Conservation (phyloP, 2,329 filamentous ascomycete species). For the Fusarium tjaetaba region DNA sequence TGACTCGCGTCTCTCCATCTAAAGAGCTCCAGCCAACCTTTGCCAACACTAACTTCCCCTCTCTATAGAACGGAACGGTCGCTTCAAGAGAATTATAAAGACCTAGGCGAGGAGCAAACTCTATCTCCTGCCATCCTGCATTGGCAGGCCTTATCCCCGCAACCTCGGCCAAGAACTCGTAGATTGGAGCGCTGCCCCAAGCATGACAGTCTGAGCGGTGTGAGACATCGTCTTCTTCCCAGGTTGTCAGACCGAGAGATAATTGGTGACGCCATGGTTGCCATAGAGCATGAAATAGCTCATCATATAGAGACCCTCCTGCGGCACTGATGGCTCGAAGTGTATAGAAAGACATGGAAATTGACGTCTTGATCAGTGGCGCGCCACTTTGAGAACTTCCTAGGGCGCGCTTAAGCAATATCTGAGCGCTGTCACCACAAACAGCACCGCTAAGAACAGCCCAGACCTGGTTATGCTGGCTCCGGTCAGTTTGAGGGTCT, state of each 20-base stretch:
- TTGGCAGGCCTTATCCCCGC: not conserved
- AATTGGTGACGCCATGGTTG: not conserved
- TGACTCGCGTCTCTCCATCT: not conserved
- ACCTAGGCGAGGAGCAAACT: not conserved
- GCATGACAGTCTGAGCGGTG: not conserved
- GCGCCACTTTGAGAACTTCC: rapidly evolving
- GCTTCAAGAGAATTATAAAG: not conserved
- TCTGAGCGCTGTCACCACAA: not conserved
- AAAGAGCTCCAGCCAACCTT: not conserved
- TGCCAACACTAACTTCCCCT: not conserved
- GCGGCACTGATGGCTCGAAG: not conserved
- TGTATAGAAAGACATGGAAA: not conserved
- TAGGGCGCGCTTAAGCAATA: rapidly evolving
- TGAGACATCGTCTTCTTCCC: not conserved
- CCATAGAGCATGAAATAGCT: not conserved
- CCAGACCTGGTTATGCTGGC: not conserved
- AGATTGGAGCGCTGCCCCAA: not conserved
- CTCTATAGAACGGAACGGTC: not conserved
- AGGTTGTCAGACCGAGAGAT: not conserved
- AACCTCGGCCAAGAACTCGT: not conserved
- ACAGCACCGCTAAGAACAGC: not conserved
- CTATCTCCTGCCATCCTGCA: not conserved
- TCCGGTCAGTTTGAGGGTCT: rapidly evolving
- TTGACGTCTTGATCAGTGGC: not conserved
- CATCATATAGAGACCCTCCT: not conserved